Base-by-base conservation (phyloP, 129 eudicot species). In the Logfia minima region DNA sequence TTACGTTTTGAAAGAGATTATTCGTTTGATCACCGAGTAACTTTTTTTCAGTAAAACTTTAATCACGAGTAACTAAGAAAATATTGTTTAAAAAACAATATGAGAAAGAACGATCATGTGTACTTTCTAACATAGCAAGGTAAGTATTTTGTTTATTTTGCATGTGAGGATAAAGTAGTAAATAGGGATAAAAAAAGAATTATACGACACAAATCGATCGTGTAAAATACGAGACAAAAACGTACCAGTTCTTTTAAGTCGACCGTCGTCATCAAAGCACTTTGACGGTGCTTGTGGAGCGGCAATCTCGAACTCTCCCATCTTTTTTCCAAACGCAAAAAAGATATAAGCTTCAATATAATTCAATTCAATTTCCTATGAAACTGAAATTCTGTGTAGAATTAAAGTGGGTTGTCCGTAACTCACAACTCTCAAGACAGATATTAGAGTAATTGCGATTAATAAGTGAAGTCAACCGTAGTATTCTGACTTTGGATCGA, bases 261-360 rank as follows among this genome's bases (percentile, higher is more conserved):
- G 84, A 23, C 96, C 96, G 68, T 90, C 96, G 58, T 90, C 96
- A 19, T 90, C 96, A 39, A 85, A 87, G 72, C 86, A 80, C 48
- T 87, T 86, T 16, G 92, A 83, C 28, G 77, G 88, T 0, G 19
- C 78, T 19, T 83, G 88, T 70, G 89, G 82, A 9, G 87, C 74
- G 61, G 86, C 77, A n/a, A 89, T 76, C 70, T 87, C 89, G 55
- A 84, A 86, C 43, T 84, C 78, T 24, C 79, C 77, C 91, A 84
- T 87, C 83, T 84, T 84, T 21, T n/a, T 82, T 1, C 35, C 58
- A 68, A 68, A 29, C 62, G 24, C 31, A 76, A 35, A 43, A 23
- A 17, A 32, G 13, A 32, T 56, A 67, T 9, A 74, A 29, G 35
- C 45, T 48, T 19, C n/a, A 70, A 45, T 41, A 22, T 3, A 67